Percentiles rank a stretch among this genome's conserved stretches.
Evolutionary conservation across 83 land plant species (phyloP).

Genomic region (Thuja plicata): DNA sequence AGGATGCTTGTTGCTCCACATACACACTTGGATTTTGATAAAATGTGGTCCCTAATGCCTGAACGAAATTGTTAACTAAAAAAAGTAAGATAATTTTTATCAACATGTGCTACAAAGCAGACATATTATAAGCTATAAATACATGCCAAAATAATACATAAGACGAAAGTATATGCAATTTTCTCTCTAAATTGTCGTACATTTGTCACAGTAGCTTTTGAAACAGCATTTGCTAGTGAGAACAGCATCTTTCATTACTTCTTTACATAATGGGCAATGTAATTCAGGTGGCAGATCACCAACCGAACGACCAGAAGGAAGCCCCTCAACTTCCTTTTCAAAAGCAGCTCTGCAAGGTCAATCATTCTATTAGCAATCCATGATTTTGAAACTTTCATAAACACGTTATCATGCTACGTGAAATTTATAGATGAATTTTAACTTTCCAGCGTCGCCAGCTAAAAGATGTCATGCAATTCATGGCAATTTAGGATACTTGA

Average conservation of each 20-base stretch:
- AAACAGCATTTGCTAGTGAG: conserved; percentile 92
- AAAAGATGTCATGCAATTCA: background rate
- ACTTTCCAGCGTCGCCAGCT: background rate
- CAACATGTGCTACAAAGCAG: conserved; percentile 4
- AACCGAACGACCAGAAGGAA: conserved; percentile 59
- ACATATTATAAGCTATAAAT: background rate
- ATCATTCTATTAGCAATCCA: background rate
- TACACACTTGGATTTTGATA: conserved; percentile 71
- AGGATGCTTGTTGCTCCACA: conserved; percentile 82
- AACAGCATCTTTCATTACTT: conserved; percentile 92
- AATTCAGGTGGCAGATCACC: conserved; percentile 82
- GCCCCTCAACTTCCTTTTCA: conserved; percentile 87
- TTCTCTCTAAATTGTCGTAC: conserved; percentile 17
- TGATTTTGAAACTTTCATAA: background rate
- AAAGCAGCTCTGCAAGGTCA: conserved; percentile 75
- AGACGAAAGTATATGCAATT: background rate
- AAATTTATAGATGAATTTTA: background rate
- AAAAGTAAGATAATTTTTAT: background rate
- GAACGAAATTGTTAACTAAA: background rate
- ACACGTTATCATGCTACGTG: background rate
- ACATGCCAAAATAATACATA: background rate
- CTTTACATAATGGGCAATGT: conserved; percentile 83
- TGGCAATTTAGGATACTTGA: background rate
- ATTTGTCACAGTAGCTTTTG: conserved; percentile 84
- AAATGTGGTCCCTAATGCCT: conserved; percentile 88